Base-by-base conservation (phyloP, 768 basidiomycete species). In the Tricholoma bakamatsutake region DNA sequence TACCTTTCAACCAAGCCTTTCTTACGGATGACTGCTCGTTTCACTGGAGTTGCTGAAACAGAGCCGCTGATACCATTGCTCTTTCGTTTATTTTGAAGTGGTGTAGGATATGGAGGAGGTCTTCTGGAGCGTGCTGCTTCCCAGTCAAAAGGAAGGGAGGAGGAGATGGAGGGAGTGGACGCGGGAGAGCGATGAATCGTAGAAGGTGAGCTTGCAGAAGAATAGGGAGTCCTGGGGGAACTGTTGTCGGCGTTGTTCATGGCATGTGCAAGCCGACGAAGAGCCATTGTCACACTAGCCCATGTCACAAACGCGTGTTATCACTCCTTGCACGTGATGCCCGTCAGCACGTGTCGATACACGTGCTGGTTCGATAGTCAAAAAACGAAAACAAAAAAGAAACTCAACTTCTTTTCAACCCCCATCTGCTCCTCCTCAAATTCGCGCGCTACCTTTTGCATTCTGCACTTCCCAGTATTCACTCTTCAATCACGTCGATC, bases 91-190 rank as follows among this genome's bases (percentile, higher is more conserved):
- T 65, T 75, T 50, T 71, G 70, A 6, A 76, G 65, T 2, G 88
- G 88, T 0, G 84, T 83, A 2, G 74, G 76, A 75, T 87, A 93
- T 3, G 90, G 90, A 3, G 90, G 81, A 3, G 88, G 84, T 58
- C 76, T 77, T 50, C 80, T 75, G 0, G 81, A 77, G n/a, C 86
- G 77, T 11, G 84, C 91, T 0, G 91, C 90, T 30, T 88, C 86
- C 91, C 91, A 93, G 72, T 93, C 90, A 63, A 93, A 93, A 0
- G 90, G 87, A 8, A 78, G 69, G 6, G 87, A 85, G 1, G 87
- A 85, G 5, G 90, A 89, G 47, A 88, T 76, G 3, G 90, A 92
- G 4, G 88, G 84, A 0, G 86, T 84, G 1, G 79, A 71, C 34
- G 80, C 82, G 3, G 80, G 89, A 9, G 80, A 87, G 40, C 84